A percentile compares a stretch with the other conserved stretches of the same genome.
Evolutionary conservation across 495 filamentous ascomycete genomes (phyloP).

Genomic region (Cetradonia linearis): DNA sequence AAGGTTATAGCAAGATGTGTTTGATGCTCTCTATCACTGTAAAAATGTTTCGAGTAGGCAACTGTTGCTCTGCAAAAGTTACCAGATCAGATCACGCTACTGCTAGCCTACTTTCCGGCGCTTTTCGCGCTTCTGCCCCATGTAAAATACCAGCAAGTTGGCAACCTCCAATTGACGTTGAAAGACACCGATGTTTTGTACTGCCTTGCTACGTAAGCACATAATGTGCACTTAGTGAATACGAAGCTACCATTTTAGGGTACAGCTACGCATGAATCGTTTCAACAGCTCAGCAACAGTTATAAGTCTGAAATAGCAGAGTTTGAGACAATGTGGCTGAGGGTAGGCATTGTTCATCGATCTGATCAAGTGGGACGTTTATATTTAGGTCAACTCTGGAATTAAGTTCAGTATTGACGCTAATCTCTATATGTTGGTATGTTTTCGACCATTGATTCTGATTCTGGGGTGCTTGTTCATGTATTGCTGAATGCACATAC

Average conservation of each 20-base stretch:
- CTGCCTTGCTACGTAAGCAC: neutral
- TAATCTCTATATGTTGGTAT: neutral
- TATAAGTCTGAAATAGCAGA: neutral
- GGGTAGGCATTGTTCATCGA: neutral
- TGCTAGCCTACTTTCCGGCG: neutral
- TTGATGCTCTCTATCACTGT: neutral
- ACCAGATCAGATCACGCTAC: neutral
- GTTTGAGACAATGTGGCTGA: neutral
- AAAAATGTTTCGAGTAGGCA: neutral
- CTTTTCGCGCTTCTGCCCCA: constrained; percentile 2
- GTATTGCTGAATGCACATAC: neutral
- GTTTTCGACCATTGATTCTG: neutral
- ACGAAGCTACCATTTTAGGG: neutral
- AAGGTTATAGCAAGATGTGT: neutral
- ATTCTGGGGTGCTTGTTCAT: neutral
- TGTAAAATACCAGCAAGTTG: neutral
- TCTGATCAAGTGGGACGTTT: neutral
- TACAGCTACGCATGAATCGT: neutral
- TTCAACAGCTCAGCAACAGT: neutral
- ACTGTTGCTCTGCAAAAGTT: neutral
- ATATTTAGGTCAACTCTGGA: neutral
- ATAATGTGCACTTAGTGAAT: neutral
- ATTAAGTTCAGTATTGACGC: neutral
- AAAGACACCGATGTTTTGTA: neutral
- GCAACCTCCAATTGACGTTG: neutral